Evolutionary conservation across 176 grass and related monocot genomes (phyloP).

Genomic region (Cocos nucifera): DNA sequence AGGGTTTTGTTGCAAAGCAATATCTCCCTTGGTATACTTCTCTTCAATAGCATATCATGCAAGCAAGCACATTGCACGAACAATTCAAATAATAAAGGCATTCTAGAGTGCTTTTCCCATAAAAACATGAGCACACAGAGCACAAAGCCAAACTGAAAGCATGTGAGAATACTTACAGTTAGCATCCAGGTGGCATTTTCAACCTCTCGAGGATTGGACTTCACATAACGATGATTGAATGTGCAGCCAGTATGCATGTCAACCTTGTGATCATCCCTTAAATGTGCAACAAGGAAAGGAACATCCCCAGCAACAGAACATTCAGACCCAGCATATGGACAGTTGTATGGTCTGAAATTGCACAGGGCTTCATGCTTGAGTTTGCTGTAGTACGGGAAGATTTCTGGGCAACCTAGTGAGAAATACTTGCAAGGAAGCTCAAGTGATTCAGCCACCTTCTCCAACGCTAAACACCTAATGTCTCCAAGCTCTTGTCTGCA

Average conservation of each 20-base stretch:
- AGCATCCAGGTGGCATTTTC: conserved; percentile 94
- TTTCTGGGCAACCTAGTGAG: conserved; percentile 60
- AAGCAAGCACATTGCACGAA: too few species aligned
- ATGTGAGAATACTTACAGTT: conserved; percentile 31
- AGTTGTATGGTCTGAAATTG: conserved; percentile 64
- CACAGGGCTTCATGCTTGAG: conserved; percentile 74
- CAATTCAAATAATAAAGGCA: too few species aligned
- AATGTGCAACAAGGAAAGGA: conserved; percentile 62
- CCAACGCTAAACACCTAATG: conserved; percentile 89
- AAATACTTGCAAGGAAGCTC: conserved; percentile 84
- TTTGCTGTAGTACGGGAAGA: conserved; percentile 86
- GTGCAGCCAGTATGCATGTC: conserved; percentile 86
- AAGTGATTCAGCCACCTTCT: conserved; percentile 90
- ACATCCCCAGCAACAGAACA: conserved; percentile 57
- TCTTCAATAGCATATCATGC: too few species aligned
- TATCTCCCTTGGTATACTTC: too few species aligned
- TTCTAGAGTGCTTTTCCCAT: background rate
- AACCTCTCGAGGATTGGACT: conserved; percentile 59
- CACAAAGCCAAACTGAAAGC: too few species aligned
- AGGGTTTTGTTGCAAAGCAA: too few species aligned
- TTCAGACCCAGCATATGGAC: conserved; percentile 79
- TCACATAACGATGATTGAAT: conserved; percentile 94
- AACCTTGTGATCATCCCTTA: conserved; percentile 88
- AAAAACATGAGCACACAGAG: background rate
- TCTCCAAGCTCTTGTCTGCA: conserved; percentile 85